Conservation (phyloP, 1,284 basidiomycete genomes). For the Cryptococcus neoformans region DNA sequence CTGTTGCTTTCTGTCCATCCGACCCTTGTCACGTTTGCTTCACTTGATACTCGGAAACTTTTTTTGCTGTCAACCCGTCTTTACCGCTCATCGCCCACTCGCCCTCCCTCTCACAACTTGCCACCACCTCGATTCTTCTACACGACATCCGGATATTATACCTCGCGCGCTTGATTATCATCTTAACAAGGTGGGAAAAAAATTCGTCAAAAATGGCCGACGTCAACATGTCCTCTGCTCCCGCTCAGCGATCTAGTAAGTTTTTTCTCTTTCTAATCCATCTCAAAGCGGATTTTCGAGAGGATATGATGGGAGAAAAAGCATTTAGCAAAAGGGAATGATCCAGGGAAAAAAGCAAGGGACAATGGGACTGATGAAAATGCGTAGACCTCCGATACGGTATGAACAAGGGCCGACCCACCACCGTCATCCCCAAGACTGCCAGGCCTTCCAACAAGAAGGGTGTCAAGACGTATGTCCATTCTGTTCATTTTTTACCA, state of each 20-base stretch:
- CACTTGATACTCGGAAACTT: too few relatives aligned
- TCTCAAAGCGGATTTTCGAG: not conserved
- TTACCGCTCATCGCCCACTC: too few relatives aligned
- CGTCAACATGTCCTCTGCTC: slow-evolving; percentile 37
- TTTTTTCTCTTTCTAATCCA: slow-evolving; percentile 2
- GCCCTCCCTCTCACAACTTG: too few relatives aligned
- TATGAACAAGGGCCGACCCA: slow-evolving; percentile 89
- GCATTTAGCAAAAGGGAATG: not conserved
- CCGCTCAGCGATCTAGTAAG: slow-evolving; percentile 38
- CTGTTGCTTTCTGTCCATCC: too few relatives aligned
- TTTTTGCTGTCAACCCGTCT: too few relatives aligned
- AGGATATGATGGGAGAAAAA: not conserved
- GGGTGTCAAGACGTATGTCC: slow-evolving; percentile 62
- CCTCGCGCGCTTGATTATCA: not conserved
- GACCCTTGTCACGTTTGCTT: too few relatives aligned
- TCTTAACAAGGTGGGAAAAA: too few relatives aligned
- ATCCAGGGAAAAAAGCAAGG: not conserved
- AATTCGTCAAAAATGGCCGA: slow-evolving; percentile 22
- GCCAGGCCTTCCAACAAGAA: slow-evolving; percentile 88
- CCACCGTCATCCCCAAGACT: slow-evolving; percentile 76
- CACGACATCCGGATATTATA: too few relatives aligned
- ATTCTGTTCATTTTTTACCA: not conserved
- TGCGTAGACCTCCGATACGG: slow-evolving; percentile 80
- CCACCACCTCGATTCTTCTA: too few relatives aligned
- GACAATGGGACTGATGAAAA: not conserved